A percentile compares a stretch with the other conserved stretches of the same genome.
phyloP scores from a whole-genome alignment of 1,284 basidiomycete genomes.

The Boletus sp. region DNA sequence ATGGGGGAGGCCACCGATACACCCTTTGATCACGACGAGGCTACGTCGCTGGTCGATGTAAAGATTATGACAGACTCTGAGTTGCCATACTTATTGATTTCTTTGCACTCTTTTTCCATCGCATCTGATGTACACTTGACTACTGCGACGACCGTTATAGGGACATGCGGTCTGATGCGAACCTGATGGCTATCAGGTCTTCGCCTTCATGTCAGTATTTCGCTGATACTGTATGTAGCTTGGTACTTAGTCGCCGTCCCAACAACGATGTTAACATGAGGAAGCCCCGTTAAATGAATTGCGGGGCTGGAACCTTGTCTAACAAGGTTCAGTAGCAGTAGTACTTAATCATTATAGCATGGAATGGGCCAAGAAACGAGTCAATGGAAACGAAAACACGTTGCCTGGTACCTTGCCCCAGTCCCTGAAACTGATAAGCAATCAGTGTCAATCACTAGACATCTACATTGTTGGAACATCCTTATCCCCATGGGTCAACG shows the following conservation, averaged over 20 bases:
- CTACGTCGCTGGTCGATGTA: conserved; percentile 27
- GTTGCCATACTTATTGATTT: conserved; percentile 23
- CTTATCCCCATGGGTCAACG: conserved; percentile 8
- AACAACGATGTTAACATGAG: conserved; percentile 31
- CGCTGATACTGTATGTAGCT: conserved; percentile 18
- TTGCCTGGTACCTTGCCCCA: conserved; percentile 5
- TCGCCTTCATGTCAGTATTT: conserved; percentile 9
- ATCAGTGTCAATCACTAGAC: background rate
- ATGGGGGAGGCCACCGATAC: background rate
- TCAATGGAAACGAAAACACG: conserved; percentile 18
- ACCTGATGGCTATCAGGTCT: conserved; percentile 15
- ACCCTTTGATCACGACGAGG: conserved; percentile 5
- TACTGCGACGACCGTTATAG: conserved; percentile 7
- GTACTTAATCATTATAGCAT: conserved; percentile 10
- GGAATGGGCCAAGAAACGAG: conserved; percentile 13
- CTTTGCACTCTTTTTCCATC: conserved; percentile 6
- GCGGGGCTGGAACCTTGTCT: conserved; percentile 26
- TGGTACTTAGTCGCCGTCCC: conserved; percentile 25
- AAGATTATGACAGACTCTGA: conserved; percentile 20
- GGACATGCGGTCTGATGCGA: conserved; percentile 5
- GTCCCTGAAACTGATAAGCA: conserved; percentile 11
- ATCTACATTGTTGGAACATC: conserved; percentile 6
- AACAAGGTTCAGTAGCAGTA: conserved; percentile 23
- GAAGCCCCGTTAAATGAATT: conserved; percentile 16
- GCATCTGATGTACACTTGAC: conserved; percentile 7